phyloP scores from a whole-genome alignment of 169 alveolate genomes.

The Cryptosporidium xiaoi region DNA sequence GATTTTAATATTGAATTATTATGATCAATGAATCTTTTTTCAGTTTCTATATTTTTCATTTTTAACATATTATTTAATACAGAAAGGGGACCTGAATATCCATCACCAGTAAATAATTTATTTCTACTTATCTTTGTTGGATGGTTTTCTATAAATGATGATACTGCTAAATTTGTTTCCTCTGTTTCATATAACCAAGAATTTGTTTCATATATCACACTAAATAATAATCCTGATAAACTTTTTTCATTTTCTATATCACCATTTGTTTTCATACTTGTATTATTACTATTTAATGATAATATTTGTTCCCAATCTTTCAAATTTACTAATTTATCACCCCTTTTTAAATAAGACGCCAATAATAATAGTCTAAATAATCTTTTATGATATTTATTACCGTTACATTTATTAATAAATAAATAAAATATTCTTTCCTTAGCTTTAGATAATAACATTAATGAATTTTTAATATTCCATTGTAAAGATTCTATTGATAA shows the following conservation, averaged over 20 bases:
- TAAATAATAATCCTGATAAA: constrained; percentile 54
- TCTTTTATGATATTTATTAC: constrained; percentile 62
- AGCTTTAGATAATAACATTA: constrained; percentile 17
- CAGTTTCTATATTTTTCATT: neutral
- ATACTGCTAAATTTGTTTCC: constrained; percentile 62
- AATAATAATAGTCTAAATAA: constrained; percentile 47
- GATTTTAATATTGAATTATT: neutral
- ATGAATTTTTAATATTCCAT: constrained; percentile 43
- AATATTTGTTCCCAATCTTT: constrained; percentile 64
- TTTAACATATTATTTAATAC: constrained; percentile 10
- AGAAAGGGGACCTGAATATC: constrained; percentile 63
- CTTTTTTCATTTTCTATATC: neutral
- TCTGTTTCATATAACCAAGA: constrained; percentile 73
- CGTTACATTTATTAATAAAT: constrained; percentile 47
- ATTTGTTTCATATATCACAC: constrained; percentile 61
- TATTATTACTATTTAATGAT: constrained; percentile 12
- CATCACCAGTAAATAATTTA: constrained; percentile 60
- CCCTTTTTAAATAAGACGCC: constrained; percentile 70
- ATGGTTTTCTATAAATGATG: constrained; percentile 62
- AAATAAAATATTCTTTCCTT: constrained; percentile 66
- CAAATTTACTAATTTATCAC: constrained; percentile 59
- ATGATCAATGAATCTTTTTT: neutral
- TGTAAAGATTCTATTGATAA: constrained; percentile 24
- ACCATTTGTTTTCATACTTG: neutral
- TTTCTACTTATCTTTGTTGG: constrained; percentile 65